Percentiles rank a stretch among this genome's conserved stretches.
phyloP scores from a whole-genome alignment of 176 grass and related monocot species.

The Chrysopogon serrulatus region DNA sequence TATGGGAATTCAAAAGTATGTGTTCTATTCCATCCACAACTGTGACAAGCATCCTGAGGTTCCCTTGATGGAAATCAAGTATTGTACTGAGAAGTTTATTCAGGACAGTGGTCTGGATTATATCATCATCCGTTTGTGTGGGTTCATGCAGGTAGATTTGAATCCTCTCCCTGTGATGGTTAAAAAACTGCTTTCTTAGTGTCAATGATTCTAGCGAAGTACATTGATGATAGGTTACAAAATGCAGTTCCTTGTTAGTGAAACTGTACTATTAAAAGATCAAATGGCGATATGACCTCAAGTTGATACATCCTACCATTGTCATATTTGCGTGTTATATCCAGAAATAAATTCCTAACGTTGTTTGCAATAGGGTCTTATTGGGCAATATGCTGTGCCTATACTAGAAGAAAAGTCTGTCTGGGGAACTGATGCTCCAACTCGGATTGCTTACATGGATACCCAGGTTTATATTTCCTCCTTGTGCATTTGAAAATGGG shows the following conservation, averaged over 20 bases:
- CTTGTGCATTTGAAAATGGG: conserved; percentile 6
- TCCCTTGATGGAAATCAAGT: conserved; percentile 98
- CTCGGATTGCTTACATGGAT: conserved; percentile 97
- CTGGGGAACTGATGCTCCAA: conserved; percentile 99
- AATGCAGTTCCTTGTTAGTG: not conserved
- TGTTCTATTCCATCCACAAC: conserved; percentile 99
- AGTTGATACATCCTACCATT: not conserved
- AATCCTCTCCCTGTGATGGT: not conserved
- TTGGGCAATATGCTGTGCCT: conserved; percentile 98
- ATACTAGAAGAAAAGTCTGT: conserved; percentile 99
- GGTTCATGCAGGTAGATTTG: conserved; percentile 88
- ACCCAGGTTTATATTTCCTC: conserved; percentile 61
- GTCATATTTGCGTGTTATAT: conserved; percentile 2
- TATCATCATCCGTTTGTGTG: conserved; percentile 82
- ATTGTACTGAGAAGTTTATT: conserved; percentile 97
- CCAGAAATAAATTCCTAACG: conserved; percentile 16
- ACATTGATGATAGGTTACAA: conserved; percentile 5
- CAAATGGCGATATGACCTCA: not conserved
- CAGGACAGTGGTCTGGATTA: conserved; percentile 79
- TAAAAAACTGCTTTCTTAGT: conserved; percentile 6
- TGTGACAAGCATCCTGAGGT: conserved; percentile 97
- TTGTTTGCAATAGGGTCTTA: conserved; percentile 70
- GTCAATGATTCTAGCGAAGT: conserved; percentile 1
- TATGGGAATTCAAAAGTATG: conserved; percentile 96
- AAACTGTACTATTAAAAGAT: not conserved